phyloP scores from a whole-genome alignment of 1,284 basidiomycete genomes.

The Leccinum angustisporum region DNA sequence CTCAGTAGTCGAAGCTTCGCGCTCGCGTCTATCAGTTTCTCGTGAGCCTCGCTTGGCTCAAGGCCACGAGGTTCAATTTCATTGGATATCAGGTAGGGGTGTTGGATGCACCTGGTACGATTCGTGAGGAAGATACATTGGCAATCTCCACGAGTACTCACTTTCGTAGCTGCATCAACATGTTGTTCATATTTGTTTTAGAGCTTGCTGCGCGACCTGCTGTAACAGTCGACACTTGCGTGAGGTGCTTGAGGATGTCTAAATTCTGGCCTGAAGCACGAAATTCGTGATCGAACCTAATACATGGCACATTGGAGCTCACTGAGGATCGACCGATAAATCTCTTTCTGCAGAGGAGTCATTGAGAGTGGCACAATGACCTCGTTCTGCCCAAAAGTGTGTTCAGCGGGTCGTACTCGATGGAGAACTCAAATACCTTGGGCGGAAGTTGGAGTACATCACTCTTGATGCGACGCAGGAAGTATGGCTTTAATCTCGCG shows the following conservation, averaged over 20 bases:
- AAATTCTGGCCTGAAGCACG: slow-evolving; percentile 60
- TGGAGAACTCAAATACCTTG: slow-evolving; percentile 54
- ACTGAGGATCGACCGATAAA: slow-evolving; percentile 86
- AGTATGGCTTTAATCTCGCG: slow-evolving; percentile 80
- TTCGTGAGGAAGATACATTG: slow-evolving; percentile 4
- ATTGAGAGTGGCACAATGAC: slow-evolving; percentile 92
- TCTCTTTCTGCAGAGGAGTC: slow-evolving; percentile 84
- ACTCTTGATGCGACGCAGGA: slow-evolving; percentile 89
- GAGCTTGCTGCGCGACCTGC: slow-evolving; percentile 35
- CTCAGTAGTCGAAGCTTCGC: slow-evolving; percentile 87
- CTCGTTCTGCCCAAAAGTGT: slow-evolving; percentile 58
- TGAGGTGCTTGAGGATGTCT: slow-evolving; percentile 60
- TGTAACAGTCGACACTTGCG: slow-evolving; percentile 39
- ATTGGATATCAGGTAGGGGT: slow-evolving; percentile 85
- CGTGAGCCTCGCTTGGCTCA: slow-evolving; percentile 62
- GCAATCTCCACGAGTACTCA: slow-evolving; percentile 36
- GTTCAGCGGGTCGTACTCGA: slow-evolving; percentile 10
- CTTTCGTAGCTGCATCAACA: slow-evolving; percentile 87
- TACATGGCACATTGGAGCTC: slow-evolving; percentile 5
- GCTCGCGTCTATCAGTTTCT: slow-evolving; percentile 81
- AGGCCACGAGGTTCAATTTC: slow-evolving; percentile 80
- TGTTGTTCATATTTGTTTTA: slow-evolving; percentile 67
- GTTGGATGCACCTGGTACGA: slow-evolving; percentile 70
- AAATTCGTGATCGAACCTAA: slow-evolving; percentile 10
- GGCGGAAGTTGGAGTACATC: slow-evolving; percentile 91